Evolutionary conservation across 129 eudicot species (phyloP).

Genomic region (Cynara cardunculus): DNA sequence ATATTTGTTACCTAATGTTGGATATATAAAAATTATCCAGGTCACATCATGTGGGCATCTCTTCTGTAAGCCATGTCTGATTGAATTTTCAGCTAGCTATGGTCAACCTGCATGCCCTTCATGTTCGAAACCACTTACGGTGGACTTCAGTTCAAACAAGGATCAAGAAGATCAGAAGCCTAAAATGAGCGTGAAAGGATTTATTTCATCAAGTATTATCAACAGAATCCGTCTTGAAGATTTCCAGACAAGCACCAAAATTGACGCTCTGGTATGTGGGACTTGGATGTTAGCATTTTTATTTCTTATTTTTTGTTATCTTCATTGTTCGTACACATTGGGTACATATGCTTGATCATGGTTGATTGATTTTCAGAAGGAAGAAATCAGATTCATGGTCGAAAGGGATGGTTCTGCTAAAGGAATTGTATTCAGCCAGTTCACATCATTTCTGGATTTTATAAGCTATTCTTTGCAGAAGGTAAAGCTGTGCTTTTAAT

Average conservation of each 20-base stretch:
- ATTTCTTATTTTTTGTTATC: background rate
- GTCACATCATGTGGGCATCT: conserved; percentile 81
- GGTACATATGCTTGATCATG: background rate
- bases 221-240: conserved; percentile 64
- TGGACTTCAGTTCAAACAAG: conserved; percentile 58
- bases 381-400: conserved; percentile 86
- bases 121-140: conserved; percentile 89
- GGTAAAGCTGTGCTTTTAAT: conserved; percentile 26
- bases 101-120: conserved; percentile 76
- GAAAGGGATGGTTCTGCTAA: conserved; percentile 92
- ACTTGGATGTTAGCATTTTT: background rate
- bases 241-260: conserved; percentile 94
- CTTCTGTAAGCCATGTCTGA: conserved; percentile 78
- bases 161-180: conserved; percentile 38
- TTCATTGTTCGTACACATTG: background rate
- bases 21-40: conserved; percentile 27
- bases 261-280: conserved; percentile 80
- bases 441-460: conserved; percentile 72
- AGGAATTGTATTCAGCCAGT: conserved; percentile 82
- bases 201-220: conserved; percentile 67
- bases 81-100: conserved; percentile 53
- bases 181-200: conserved; percentile 54
- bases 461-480: conserved; percentile 62
- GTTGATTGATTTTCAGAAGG: conserved; percentile 50
- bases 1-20: background rate